A percentile compares a stretch with the other conserved stretches of the same genome.
These are phyloP conservation scores for Syncephalastrum monosporum DNA, from an alignment of 371 early-diverging fungal species.

Conservation along the genomic window DNA sequence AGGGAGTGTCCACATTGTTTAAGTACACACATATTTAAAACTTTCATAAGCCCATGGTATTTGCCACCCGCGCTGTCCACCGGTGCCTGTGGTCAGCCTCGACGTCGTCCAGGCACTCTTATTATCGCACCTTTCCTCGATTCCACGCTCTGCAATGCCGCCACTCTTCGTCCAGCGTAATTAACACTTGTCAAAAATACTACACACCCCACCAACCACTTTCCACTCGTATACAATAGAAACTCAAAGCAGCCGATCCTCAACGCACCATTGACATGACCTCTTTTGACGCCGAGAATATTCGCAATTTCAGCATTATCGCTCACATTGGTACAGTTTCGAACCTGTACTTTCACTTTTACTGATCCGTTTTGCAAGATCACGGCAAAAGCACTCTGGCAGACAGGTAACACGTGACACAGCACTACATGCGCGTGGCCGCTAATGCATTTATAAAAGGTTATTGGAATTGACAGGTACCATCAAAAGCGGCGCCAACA, in stretches of 20 bases:
- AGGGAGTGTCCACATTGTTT: too few species aligned
- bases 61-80: too few species aligned
- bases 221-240: constrained; percentile 19
- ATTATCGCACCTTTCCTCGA: too few species aligned
- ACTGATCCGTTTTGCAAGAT: constrained; percentile 38
- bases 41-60: too few species aligned
- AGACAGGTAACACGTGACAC: constrained; percentile 56
- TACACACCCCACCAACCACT: too few species aligned
- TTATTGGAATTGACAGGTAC: constrained; percentile 82
- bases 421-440: neutral
- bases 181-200: too few species aligned
- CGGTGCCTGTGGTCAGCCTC: too few species aligned
- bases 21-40: too few species aligned
- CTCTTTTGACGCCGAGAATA: constrained; percentile 74
- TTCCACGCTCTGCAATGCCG: too few species aligned
- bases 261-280: constrained; percentile 45
- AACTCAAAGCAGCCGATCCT: constrained; percentile 47
- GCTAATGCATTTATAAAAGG: constrained; percentile 23
- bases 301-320: constrained; percentile 96
- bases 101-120: too few species aligned
- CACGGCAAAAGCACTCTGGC: constrained; percentile 96
- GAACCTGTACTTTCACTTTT: neutral
- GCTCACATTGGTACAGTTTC: constrained; percentile 84
- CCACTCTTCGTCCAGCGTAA: too few species aligned
- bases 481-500: constrained; percentile 65